Percentiles rank a stretch among this genome's conserved stretches.
Conservation (phyloP, 2,329 filamentous ascomycete genomes). For the Pyricularia pennisetigena region DNA sequence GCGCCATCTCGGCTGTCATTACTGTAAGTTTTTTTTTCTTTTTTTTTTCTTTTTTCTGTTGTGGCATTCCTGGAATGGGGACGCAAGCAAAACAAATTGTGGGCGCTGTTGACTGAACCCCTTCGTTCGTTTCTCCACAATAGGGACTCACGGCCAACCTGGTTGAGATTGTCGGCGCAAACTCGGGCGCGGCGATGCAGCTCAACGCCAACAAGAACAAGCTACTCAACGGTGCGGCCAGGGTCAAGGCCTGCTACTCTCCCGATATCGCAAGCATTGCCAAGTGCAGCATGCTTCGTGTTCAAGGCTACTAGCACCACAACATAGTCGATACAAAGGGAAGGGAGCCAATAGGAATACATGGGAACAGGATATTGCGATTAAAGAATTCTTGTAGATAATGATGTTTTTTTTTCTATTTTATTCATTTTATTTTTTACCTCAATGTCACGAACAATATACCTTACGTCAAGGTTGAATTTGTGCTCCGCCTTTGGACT, state of each 20-base stretch:
- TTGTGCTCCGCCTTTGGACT: no score
- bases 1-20: neutral
- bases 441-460: no score
- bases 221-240: neutral
- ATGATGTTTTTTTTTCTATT: no score
- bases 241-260: neutral
- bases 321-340: neutral
- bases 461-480: no score
- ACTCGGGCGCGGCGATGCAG: neutral
- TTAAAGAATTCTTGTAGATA: no score
- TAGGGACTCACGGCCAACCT: neutral
- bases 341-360: neutral
- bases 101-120: no score
- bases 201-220: neutral
- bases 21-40: neutral
- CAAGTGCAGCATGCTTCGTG: neutral
- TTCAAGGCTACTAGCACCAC: neutral
- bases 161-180: neutral
- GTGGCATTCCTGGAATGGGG: no score
- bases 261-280: neutral
- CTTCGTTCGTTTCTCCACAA: neutral
- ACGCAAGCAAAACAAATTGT: no score
- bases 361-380: no score
- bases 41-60: no score
- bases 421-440: no score